Evolutionary conservation across 31 red algal genomes (phyloP).

Genomic region (Endocladia muricata): DNA sequence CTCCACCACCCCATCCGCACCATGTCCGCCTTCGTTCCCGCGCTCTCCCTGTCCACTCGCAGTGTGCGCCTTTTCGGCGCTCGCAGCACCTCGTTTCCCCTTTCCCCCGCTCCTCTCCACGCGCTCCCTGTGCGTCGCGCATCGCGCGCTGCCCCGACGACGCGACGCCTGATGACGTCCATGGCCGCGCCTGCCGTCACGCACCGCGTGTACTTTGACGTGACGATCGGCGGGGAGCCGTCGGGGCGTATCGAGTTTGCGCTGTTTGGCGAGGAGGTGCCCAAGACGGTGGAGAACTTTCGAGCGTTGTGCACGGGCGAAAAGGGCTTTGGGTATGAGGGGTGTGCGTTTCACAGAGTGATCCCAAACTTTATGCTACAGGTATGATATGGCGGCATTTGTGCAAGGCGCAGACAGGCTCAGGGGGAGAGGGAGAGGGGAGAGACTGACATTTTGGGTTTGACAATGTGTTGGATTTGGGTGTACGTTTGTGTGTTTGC

Average conservation of each 20-base stretch:
- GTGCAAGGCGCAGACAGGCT: too few relatives aligned
- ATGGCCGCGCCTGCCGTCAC: constrained; percentile 43
- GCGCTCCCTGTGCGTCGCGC: neutral
- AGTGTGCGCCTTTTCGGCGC: neutral
- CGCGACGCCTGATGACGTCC: neutral
- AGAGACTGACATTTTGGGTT: too few relatives aligned
- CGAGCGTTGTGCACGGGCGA: constrained; percentile 83
- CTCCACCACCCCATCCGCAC: neutral
- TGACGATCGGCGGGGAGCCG: constrained; percentile 75
- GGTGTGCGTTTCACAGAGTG: constrained; percentile 78
- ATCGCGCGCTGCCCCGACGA: neutral
- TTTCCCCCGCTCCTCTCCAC: neutral
- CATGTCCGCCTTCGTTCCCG: neutral
- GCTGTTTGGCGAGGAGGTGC: constrained; percentile 81
- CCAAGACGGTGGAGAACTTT: constrained; percentile 96
- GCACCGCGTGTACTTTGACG: constrained; percentile 83
- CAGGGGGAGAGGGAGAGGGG: too few relatives aligned
- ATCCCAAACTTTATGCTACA: constrained; percentile 92
- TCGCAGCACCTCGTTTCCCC: neutral
- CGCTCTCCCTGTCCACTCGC: neutral
- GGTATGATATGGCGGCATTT: constrained; percentile 25
- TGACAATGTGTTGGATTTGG: too few relatives aligned
- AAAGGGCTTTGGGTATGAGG: constrained; percentile 85
- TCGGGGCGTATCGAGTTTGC: constrained; percentile 88
- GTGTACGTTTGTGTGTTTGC: too few relatives aligned